Conservation (phyloP, 805 yeast genomes). For the Yarrowia bubula region DNA sequence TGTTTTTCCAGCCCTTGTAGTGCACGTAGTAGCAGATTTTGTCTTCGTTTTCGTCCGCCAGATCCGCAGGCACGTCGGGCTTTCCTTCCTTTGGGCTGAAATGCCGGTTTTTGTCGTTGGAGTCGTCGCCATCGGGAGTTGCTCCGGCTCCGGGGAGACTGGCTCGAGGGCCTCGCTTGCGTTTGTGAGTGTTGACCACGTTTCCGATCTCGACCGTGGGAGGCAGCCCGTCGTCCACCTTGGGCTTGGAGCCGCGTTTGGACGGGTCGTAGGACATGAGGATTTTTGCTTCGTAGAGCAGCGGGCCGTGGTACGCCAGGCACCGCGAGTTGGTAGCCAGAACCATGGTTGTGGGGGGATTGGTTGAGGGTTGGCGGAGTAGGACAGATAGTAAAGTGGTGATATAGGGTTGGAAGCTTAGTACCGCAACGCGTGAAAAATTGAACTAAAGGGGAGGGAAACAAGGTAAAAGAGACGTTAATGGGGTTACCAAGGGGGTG, state of each 20-base stretch:
- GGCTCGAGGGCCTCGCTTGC: conserved; percentile 7
- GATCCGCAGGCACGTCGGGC: conserved; percentile 32
- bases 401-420: not conserved
- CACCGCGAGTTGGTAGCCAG: conserved; percentile 43
- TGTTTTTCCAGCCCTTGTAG: conserved; percentile 91
- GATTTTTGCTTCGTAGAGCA: conserved; percentile 84
- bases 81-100: conserved; percentile 28
- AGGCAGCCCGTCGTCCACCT: conserved; percentile 25
- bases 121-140: conserved; percentile 33
- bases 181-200: conserved; percentile 28
- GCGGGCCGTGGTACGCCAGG: conserved; percentile 86
- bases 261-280: conserved; percentile 60
- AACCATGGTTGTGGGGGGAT: conserved; percentile 1
- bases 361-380: not conserved
- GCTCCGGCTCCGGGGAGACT: not conserved
- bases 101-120: conserved; percentile 24
- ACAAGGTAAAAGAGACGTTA: no score
- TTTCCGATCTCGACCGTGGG: conserved; percentile 26
- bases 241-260: conserved; percentile 28
- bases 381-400: not conserved
- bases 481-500: no score
- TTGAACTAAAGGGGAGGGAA: not conserved
- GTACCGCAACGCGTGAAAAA: not conserved
- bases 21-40: conserved; percentile 65
- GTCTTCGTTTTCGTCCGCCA: conserved; percentile 42